phyloP scores from a whole-genome alignment of 306 rosid species.

The Calophaca sinica region DNA sequence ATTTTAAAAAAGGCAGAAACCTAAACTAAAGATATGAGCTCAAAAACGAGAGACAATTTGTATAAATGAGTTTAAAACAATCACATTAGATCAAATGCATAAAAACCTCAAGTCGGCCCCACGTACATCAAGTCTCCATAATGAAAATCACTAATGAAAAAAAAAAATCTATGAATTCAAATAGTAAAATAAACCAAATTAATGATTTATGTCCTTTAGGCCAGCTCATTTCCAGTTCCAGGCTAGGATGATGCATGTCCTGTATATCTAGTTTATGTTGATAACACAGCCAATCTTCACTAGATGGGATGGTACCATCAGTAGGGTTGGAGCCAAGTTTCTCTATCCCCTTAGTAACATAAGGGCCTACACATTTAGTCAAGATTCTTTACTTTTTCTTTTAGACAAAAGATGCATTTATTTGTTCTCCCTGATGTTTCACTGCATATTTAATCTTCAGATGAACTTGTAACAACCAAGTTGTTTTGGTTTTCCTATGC shows the following conservation, averaged over 20 bases:
- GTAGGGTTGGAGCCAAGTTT: constrained; percentile 9
- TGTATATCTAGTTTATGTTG: constrained; percentile 10
- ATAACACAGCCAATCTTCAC: constrained; percentile 3
- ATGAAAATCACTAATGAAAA: too few relatives aligned
- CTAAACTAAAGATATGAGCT: too few relatives aligned
- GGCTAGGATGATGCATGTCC: background rate
- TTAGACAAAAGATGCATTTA: background rate
- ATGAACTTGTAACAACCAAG: constrained; percentile 1
- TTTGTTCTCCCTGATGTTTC: background rate
- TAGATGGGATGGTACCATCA: background rate
- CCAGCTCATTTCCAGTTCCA: too few relatives aligned
- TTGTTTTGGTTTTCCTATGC: constrained; percentile 18
- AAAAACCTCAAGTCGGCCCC: too few relatives aligned
- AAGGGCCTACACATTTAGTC: background rate
- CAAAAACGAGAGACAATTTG: too few relatives aligned
- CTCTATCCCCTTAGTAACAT: background rate
- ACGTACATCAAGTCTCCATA: background rate
- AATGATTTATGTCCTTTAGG: too few relatives aligned
- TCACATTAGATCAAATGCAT: too few relatives aligned
- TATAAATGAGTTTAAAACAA: too few relatives aligned
- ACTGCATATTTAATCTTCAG: constrained; percentile 9
- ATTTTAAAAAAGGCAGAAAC: too few relatives aligned
- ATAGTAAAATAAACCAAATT: too few relatives aligned
- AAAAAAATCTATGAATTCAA: too few relatives aligned
- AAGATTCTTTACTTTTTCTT: background rate